phyloP scores from a whole-genome alignment of 441 rosid genomes.

The Eruca vesicaria region DNA sequence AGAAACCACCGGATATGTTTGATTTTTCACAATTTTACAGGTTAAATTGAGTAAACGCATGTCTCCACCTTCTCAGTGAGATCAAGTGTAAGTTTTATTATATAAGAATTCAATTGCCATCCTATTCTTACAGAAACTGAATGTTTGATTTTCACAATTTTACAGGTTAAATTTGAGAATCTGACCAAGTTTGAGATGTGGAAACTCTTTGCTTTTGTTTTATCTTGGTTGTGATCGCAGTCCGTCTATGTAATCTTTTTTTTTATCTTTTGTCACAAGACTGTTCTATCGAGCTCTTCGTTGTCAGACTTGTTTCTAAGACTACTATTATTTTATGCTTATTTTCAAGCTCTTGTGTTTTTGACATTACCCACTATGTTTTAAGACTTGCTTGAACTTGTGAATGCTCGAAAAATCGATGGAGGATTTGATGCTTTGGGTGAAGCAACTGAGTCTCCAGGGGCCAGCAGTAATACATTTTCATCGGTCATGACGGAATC shows the following conservation, averaged over 20 bases:
- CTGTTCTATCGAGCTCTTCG: background rate
- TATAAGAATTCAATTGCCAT: background rate
- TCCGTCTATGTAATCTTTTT: background rate
- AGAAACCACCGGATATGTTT: no score
- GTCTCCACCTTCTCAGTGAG: background rate
- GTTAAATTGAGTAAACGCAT: background rate
- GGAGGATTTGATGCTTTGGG: conserved; percentile 3
- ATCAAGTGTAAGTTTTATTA: no score
- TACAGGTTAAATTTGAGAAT: background rate
- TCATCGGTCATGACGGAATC: conserved; percentile 1
- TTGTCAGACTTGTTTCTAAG: background rate
- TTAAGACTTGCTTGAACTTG: conserved; percentile 21
- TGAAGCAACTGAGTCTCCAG: background rate
- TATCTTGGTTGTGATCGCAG: background rate
- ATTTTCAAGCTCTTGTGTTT: no score
- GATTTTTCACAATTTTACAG: no score
- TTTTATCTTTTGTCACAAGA: background rate
- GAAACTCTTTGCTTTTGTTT: background rate
- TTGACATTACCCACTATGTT: no score
- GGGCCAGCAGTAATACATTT: background rate
- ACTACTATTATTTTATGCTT: no score
- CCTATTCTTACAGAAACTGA: background rate
- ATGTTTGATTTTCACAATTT: background rate
- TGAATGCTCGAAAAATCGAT: background rate
- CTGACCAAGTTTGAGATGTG: background rate